Conservation (phyloP, 2,329 filamentous ascomycete species). For the Cladophialophora psammophila region DNA sequence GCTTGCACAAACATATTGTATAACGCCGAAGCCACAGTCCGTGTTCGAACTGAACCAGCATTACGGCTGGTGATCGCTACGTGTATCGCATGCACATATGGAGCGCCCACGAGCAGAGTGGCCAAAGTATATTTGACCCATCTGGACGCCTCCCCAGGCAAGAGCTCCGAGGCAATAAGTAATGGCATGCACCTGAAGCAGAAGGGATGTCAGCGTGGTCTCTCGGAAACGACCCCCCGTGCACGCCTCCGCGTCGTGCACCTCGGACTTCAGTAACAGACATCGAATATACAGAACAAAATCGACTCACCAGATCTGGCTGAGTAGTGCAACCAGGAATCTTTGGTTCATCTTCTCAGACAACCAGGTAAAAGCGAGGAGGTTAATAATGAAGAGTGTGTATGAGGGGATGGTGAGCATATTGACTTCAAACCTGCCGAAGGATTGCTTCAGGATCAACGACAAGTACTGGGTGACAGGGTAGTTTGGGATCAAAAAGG, state of each 20-base stretch:
- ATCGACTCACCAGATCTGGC: slow-evolving; percentile 57
- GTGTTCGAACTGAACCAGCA: slow-evolving; percentile 49
- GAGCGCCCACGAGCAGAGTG: slow-evolving; percentile 61
- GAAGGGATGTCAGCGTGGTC: not conserved
- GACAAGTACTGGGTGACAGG: slow-evolving; percentile 61
- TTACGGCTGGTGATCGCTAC: slow-evolving; percentile 51
- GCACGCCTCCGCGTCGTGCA: too few relatives aligned
- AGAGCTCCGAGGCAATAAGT: slow-evolving; percentile 58
- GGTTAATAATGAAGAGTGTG: slow-evolving; percentile 48
- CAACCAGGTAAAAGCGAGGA: slow-evolving; percentile 63
- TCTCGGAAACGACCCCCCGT: not conserved
- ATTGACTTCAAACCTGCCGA: slow-evolving; percentile 68
- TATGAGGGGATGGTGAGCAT: slow-evolving; percentile 64
- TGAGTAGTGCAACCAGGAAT: slow-evolving; percentile 49
- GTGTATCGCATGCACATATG: slow-evolving; percentile 65
- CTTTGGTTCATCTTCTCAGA: slow-evolving; percentile 60
- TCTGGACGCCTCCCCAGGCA: slow-evolving; percentile 53
- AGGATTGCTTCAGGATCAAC: slow-evolving; percentile 62
- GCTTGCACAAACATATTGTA: slow-evolving; percentile 53
- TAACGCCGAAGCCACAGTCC: slow-evolving; percentile 48
- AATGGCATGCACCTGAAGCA: slow-evolving; percentile 51
- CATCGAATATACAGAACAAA: too few relatives aligned
- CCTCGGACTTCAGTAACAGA: too few relatives aligned
- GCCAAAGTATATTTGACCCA: slow-evolving; percentile 62
- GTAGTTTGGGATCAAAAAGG: slow-evolving; percentile 45